Conservation (phyloP, 257 asterid species). For the Solanum lycopersicoides region DNA sequence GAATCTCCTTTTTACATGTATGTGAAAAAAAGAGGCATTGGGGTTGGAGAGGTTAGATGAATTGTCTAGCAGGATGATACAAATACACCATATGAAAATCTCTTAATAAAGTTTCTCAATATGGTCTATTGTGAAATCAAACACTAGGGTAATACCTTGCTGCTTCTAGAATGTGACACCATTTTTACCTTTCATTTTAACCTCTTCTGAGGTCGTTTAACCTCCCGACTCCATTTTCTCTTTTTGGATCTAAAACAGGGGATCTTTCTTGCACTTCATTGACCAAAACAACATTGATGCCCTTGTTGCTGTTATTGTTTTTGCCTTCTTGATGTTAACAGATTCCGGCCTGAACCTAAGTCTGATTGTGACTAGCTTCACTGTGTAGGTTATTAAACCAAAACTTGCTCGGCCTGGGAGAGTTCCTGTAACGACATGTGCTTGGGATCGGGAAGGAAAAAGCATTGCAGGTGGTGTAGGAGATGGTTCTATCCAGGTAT, state of each 20-base stretch:
- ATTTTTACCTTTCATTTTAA: neutral
- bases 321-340: neutral
- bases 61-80: neutral
- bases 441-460: conserved; percentile 95
- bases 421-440: conserved; percentile 82
- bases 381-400: conserved; percentile 77
- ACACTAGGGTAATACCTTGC: neutral
- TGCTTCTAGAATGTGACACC: neutral
- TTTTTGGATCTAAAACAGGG: neutral
- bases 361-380: conserved; percentile 14
- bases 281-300: neutral
- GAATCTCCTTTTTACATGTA: neutral
- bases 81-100: neutral
- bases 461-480: conserved; percentile 84
- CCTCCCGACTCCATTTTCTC: neutral
- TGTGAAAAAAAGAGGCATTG: neutral
- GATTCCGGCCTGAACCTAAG: neutral
- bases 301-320: neutral
- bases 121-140: neutral
- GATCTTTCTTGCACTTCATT: neutral
- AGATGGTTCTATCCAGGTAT: conserved; percentile 93
- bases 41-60: neutral
- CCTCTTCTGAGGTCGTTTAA: neutral
- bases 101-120: neutral
- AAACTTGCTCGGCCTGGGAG: conserved; percentile 87